Base-by-base conservation (phyloP, 2,329 filamentous ascomycete genomes). In the Penicillium sp. region DNA sequence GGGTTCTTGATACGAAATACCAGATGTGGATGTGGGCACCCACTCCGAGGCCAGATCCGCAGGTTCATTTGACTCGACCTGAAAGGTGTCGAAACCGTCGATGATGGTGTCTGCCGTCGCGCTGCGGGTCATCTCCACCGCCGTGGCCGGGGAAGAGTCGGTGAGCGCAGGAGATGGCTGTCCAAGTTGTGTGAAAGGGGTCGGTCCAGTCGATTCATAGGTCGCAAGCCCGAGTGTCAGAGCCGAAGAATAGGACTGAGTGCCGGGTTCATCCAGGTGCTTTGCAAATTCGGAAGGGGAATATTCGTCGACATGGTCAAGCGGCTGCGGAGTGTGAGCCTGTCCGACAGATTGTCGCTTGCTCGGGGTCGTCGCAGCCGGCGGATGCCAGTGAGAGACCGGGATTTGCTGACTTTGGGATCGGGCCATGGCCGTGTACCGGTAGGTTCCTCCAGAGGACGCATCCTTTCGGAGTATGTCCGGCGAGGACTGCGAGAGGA, bases 71-170 rank as follows among this genome's bases (percentile, higher is more conserved):
- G 71, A 73, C 55, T 72, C 66, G 57, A 76, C 70, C 54, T 71
- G 66, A 62, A 75, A 70, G 70, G 73, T 75, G 54, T 65, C 65
- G 55, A 76, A 61, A 42, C 66, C 67, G 52, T 70, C 69, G 50
- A 71, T 72, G 42, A 76, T 56, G 29, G 71, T 70, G 54, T 76
- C 73, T 55, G 72, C 70, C 28, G 74, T 76, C 38, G 66, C 65
- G 55, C 67, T 75, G 54, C 73, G 68, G 54, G 65, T 72, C 74
- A 76, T 76, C 50, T 73, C 67, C 46, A 69, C 65, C 35, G 69
- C 62, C 31, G 63, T 57, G 24, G 61, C 48, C 23, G 63, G 58
- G 29, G 65, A 52, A 39, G 58, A 58, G 48, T 68, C 64, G 44
- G 62, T 54, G 57, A 44, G 33, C 35, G 53, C 46, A 32, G 52